These are phyloP conservation scores for Phytophthora idaei DNA, from an alignment of 352 stramenopile genomes.

Conservation along the genomic window DNA sequence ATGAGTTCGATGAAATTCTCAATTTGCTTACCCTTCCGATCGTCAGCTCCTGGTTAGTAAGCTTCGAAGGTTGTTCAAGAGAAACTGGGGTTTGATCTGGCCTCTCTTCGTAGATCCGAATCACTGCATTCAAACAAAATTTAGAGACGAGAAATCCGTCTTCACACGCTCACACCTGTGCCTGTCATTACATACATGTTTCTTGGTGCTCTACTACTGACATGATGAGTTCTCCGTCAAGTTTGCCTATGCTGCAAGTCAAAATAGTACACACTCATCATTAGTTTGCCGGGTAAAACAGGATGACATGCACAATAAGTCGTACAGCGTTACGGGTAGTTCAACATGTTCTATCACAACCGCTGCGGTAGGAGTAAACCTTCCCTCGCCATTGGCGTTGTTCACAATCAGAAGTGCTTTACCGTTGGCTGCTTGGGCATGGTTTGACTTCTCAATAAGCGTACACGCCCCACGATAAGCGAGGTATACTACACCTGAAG, in stretches of 20 bases:
- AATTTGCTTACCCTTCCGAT: conserved; percentile 32
- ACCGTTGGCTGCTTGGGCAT: conserved; percentile 37
- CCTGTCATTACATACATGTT: conserved; percentile 28
- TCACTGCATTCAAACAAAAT: conserved; percentile 5
- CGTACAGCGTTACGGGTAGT: conserved; percentile 68
- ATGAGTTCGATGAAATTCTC: not conserved
- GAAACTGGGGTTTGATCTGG: conserved; percentile 34
- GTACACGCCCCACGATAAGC: conserved; percentile 63
- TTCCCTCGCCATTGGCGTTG: conserved; percentile 61
- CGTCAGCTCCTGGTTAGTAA: conserved; percentile 56
- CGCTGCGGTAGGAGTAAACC: conserved; percentile 50
- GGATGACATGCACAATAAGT: not conserved
- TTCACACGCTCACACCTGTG: not conserved
- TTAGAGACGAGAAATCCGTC: not conserved
- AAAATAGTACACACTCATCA: not conserved
- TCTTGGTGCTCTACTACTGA: conserved; percentile 63
- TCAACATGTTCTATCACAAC: conserved; percentile 35
- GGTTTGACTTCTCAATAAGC: conserved; percentile 71
- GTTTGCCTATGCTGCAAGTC: conserved; percentile 53
- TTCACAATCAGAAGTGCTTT: conserved; percentile 63
- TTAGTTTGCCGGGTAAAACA: not conserved
- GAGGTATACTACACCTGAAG: conserved; percentile 37
- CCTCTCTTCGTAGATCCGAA: conserved; percentile 40
- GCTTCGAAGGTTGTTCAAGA: conserved; percentile 30
- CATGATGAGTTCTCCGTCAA: conserved; percentile 69